Evolutionary conservation across 2,329 filamentous ascomycete genomes (phyloP), one percentile per base, ranked within the genome.

Genomic region (Neocucurbitaria cava): DNA sequence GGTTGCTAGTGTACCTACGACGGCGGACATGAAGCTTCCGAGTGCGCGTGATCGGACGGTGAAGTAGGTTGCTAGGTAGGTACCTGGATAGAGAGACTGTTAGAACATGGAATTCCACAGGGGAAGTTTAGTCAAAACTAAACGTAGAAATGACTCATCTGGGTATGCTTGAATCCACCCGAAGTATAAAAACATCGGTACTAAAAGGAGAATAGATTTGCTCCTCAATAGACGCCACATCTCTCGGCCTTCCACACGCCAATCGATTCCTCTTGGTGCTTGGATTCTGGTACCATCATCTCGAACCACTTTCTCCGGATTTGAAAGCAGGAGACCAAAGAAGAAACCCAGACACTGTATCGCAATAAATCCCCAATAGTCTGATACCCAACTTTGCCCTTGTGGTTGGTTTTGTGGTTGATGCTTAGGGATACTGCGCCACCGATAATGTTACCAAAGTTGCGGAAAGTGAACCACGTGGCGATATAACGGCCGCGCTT

Each of bases 381-480:
- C 17, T 74, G 73, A 52, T 80, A 80, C 1, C 75, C 73, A 17
- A 82, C 78, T 56, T 79, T 79, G 21, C 80, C 79, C 2, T 68
- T 68, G 5, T 76, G 66, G 17, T 75, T 75, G 20, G 75, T 70
- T 2, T 76, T 72, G 41, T 76, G 71, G 40, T 83, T 84, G 15
- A 83, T 72, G 0, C 76, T 80, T 0, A 83, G 75, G 9, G 81
- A 79, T 30, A 83, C 81, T 0, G 81, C 78, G 3, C 80, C 75
- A 2, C 81, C 81, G 48, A 84, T 79, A 30, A 84, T 77, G 52
- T 82, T 81, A 1, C 82, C 82, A 15, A 83, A 76, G 52, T 83
- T 81, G 3, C 80, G 78, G 24, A 83, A 79, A 5, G 80, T 79
- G 11, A 83, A 78, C 82, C 81, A 84, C 23, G 82, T 82, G 60